A percentile compares a stretch with the other conserved stretches of the same genome.
Evolutionary conservation across 2,329 filamentous ascomycete genomes (phyloP).

Genomic region (Arthrobotrys musiformis): DNA sequence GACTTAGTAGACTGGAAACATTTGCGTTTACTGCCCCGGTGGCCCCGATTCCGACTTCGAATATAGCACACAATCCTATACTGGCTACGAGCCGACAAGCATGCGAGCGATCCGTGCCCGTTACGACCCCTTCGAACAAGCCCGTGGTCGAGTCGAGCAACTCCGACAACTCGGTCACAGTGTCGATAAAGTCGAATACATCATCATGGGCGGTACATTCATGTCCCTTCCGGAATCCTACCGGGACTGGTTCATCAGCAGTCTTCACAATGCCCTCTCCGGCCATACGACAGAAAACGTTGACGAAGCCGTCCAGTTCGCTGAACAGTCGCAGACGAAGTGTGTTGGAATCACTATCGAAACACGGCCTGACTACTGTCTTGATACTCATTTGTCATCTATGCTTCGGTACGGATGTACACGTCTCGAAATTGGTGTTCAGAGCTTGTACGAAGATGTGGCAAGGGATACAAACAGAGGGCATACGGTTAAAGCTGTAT

Average conservation of each 20-base stretch:
- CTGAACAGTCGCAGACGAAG: conserved; percentile 67
- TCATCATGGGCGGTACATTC: conserved; percentile 99
- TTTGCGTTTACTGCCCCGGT: conserved; percentile 97
- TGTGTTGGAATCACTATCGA: conserved; percentile 99
- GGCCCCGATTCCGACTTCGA: conserved; percentile 98
- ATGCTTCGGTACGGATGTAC: conserved; percentile 99
- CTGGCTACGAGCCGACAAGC: conserved; percentile 96
- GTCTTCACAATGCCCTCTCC: conserved; percentile 94
- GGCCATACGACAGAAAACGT: conserved; percentile 95
- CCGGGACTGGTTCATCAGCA: conserved; percentile 90
- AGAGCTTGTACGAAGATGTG: conserved; percentile 97
- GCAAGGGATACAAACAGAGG: conserved; percentile 97
- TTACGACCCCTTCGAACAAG: conserved; percentile 98
- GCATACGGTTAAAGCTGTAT: conserved; percentile 93
- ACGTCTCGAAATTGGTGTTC: conserved; percentile 90
- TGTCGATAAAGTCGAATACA: conserved; percentile 99
- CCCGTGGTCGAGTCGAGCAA: conserved; percentile 92
- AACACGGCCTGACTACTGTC: conserved; percentile 93
- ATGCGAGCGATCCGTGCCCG: conserved; percentile 97
- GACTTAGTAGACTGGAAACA: conserved; percentile 79
- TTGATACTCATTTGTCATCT: conserved; percentile 91
- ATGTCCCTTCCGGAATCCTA: conserved; percentile 94
- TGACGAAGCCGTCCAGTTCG: conserved; percentile 86
- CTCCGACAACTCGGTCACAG: conserved; percentile 95
- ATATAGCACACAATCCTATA: conserved; percentile 98